Base-by-base conservation (phyloP, 805 yeast species). In the Yarrowia bubula region DNA sequence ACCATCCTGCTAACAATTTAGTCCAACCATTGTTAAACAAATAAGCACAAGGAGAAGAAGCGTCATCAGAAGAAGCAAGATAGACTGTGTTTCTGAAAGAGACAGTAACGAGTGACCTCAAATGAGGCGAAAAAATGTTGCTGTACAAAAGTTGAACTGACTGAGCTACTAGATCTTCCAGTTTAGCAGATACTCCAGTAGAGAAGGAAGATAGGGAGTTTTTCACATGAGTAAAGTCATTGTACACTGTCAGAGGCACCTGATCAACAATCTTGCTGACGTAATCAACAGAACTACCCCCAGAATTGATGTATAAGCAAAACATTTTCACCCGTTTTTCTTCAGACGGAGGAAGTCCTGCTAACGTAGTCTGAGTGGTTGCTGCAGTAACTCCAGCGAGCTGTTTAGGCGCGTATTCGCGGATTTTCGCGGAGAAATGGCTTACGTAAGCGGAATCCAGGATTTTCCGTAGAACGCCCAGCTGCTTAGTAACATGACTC, bases 301-400 rank as follows among this genome's bases (percentile, higher is more conserved):
- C 78, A 1, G 96, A 86, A 75, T 93, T 92, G 66, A 92, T 77
- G 66, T 87, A 83, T 1, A 89, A 77, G 44, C 91, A 76, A 71
- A 85, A 92, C 14, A 67, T 83, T 37, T 84, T 80, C 14, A 89
- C 74, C 66, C 83, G 81, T 4, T 80, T 76, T 8, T 83, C 81
- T 53, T 81, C 82, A 2, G 57, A 35, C 1, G 66, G 68, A 15
- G 68, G 43, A 6, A 71, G 65, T 6, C 72, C 72, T 0, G 70
- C 69, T 22, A 69, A 69, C 1, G 70, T 69, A 37, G 66, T 35
- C 15, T 66, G 41, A 8, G 69, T 66, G 15, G 67, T 63, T 2
- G 67, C 63, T 3, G 67, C 48, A 17, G 70, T 48, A 5, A 67
- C 64, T 5, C 62, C 65, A 15, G 64, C 66, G 5, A 53, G 63